Conservation (phyloP, 108 stramenopile genomes). For the Cyclostephanos invisitatus region DNA sequence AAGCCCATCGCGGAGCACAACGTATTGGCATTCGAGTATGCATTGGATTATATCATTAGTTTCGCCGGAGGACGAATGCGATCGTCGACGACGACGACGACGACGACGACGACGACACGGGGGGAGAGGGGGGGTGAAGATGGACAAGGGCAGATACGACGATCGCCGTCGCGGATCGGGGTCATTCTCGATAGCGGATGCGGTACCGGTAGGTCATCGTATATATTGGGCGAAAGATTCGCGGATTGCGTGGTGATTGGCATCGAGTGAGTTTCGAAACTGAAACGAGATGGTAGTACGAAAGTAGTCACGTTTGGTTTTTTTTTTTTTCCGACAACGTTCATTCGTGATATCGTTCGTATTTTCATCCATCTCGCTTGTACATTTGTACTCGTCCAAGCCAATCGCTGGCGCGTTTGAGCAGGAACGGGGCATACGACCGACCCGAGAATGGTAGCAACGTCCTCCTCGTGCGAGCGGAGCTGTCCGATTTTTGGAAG, state of each 20-base stretch:
- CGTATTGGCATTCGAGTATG: slow-evolving; percentile 55
- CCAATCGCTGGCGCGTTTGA: slow-evolving; percentile 77
- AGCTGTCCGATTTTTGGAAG: slow-evolving; percentile 87
- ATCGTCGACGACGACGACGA: too few species aligned
- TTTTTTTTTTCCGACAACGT: too few species aligned
- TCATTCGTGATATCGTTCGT: too few species aligned
- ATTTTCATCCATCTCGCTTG: too few species aligned
- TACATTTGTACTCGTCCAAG: too few species aligned
- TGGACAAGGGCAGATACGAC: too few species aligned
- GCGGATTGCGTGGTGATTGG: slow-evolving; percentile 79
- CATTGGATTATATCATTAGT: slow-evolving; percentile 36
- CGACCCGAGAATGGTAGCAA: slow-evolving; percentile 24
- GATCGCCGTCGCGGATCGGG: slow-evolving; percentile 6
- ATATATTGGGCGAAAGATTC: slow-evolving; percentile 55
- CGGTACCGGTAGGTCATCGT: slow-evolving; percentile 80
- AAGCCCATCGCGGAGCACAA: slow-evolving; percentile 70
- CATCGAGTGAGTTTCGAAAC: slow-evolving; percentile 67
- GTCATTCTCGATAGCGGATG: slow-evolving; percentile 88
- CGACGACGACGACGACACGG: too few species aligned
- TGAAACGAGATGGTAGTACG: too few species aligned
- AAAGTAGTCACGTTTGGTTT: too few species aligned
- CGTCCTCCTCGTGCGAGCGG: slow-evolving; percentile 82
- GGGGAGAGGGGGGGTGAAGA: too few species aligned
- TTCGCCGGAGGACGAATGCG: not conserved
- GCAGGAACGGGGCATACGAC: slow-evolving; percentile 33